Conservation (phyloP, 345 rosid species). For the Microcos paniculata region DNA sequence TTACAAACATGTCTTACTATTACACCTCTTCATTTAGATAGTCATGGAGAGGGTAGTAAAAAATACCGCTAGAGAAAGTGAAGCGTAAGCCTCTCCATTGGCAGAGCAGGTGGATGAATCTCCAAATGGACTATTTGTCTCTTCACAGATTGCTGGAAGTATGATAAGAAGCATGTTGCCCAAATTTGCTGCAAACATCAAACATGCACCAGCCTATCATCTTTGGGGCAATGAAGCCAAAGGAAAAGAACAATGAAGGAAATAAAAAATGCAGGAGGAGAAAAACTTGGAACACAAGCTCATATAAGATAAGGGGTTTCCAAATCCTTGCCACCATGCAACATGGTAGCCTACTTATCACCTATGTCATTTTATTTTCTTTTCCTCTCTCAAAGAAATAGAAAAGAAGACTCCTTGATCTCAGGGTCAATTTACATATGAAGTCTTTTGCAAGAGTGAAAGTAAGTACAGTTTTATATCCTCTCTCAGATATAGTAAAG, state of each 20-base stretch:
- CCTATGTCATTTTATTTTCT: background rate
- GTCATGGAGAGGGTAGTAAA: background rate
- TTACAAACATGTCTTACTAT: background rate
- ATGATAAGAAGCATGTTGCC: constrained; percentile 67
- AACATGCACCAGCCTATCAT: background rate
- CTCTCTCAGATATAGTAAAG: background rate
- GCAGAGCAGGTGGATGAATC: constrained; percentile 47
- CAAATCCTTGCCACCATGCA: background rate
- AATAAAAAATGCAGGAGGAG: background rate
- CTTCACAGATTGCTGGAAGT: constrained; percentile 71
- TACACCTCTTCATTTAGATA: background rate
- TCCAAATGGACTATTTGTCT: constrained; percentile 66
- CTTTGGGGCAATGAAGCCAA: background rate
- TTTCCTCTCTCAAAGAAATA: background rate
- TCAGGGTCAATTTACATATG: background rate
- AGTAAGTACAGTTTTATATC: background rate
- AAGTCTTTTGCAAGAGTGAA: no score
- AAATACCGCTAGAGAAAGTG: constrained; percentile 73
- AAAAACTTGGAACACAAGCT: background rate
- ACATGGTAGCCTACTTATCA: background rate
- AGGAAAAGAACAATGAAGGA: background rate
- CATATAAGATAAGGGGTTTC: background rate
- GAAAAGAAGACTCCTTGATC: background rate
- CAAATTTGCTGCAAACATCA: constrained; percentile 49
- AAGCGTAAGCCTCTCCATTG: constrained; percentile 51